A percentile compares a stretch with the other conserved stretches of the same genome.
phyloP scores from a whole-genome alignment of 257 asterid genomes.

The Knoxia roxburghii region DNA sequence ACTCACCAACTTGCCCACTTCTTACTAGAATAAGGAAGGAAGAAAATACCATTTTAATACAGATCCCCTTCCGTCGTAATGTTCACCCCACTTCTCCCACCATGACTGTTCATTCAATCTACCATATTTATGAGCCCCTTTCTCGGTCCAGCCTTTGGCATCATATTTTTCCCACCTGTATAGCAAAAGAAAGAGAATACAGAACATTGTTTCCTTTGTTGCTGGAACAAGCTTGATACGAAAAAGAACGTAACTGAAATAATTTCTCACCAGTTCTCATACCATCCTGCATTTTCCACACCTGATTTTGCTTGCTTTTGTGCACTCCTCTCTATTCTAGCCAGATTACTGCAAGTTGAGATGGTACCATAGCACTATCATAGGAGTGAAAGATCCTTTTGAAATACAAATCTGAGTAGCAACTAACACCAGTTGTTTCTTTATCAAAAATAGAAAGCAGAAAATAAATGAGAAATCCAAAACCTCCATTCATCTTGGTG shows the following conservation, averaged over 20 bases:
- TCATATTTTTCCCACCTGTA: slow-evolving; percentile 98
- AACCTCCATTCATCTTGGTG: slow-evolving; percentile 99
- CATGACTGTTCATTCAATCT: slow-evolving; percentile 94
- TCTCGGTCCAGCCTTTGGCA: slow-evolving; percentile 98
- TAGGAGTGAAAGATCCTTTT: background rate
- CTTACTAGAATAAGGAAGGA: background rate
- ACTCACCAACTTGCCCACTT: slow-evolving; percentile 1
- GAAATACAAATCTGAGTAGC: background rate
- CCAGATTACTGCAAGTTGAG: slow-evolving; percentile 74
- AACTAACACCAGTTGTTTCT: background rate
- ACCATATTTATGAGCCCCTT: slow-evolving; percentile 96
- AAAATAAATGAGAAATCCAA: slow-evolving; percentile 6
- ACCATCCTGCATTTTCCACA: slow-evolving; percentile 93
- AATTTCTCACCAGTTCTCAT: slow-evolving; percentile 82
- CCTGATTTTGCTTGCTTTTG: slow-evolving; percentile 99
- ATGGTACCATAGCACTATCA: background rate
- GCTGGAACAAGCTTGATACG: background rate
- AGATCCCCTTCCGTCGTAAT: slow-evolving; percentile 97
- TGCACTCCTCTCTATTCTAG: slow-evolving; percentile 97
- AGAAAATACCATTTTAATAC: slow-evolving; percentile 77
- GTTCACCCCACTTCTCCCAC: slow-evolving; percentile 99
- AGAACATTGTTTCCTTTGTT: background rate
- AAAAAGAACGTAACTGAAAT: background rate
- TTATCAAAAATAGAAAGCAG: background rate
- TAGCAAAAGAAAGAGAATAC: background rate